Evolutionary conservation across 345 rosid genomes (phyloP).

Genomic region (Gynandropsis gynandra): DNA sequence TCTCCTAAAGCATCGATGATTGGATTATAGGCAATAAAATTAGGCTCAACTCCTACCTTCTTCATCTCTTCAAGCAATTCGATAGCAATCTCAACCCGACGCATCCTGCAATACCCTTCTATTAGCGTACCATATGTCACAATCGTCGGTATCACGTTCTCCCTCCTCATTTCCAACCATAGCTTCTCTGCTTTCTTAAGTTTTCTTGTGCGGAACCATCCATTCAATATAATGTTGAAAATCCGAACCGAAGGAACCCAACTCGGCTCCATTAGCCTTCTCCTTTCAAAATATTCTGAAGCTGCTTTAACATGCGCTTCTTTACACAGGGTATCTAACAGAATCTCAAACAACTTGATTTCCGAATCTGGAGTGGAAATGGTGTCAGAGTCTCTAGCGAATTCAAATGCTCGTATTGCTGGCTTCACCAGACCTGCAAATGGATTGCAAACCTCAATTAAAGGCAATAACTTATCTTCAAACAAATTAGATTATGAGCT

Average conservation of each 20-base stretch:
- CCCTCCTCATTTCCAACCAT: constrained; percentile 57
- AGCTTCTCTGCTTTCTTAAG: constrained; percentile 64
- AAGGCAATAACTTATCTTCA: neutral
- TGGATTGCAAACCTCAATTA: constrained; percentile 6
- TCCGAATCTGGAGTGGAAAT: constrained; percentile 29
- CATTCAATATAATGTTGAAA: constrained; percentile 67
- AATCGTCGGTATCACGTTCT: constrained; percentile 45
- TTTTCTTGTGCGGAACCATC: constrained; percentile 70
- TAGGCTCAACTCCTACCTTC: constrained; percentile 49
- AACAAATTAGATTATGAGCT: too few relatives aligned
- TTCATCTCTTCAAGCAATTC: constrained; percentile 65
- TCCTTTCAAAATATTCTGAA: constrained; percentile 37
- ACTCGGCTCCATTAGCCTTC: constrained; percentile 24
- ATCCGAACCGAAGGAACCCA: constrained; percentile 55
- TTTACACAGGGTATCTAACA: constrained; percentile 80
- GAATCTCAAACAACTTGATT: constrained; percentile 44
- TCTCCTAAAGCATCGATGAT: constrained; percentile 77
- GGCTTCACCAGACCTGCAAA: constrained; percentile 53
- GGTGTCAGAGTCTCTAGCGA: constrained; percentile 34
- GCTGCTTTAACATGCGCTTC: constrained; percentile 66
- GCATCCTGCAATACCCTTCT: constrained; percentile 75
- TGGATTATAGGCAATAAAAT: constrained; percentile 54
- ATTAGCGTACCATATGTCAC: constrained; percentile 76
- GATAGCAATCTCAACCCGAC: constrained; percentile 53
- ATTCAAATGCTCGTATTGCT: constrained; percentile 67